Evolutionary conservation across 352 stramenopile species (phyloP), one percentile per base, ranked within the genome.

Genomic region (Phytophthora macrochlamydospora): DNA sequence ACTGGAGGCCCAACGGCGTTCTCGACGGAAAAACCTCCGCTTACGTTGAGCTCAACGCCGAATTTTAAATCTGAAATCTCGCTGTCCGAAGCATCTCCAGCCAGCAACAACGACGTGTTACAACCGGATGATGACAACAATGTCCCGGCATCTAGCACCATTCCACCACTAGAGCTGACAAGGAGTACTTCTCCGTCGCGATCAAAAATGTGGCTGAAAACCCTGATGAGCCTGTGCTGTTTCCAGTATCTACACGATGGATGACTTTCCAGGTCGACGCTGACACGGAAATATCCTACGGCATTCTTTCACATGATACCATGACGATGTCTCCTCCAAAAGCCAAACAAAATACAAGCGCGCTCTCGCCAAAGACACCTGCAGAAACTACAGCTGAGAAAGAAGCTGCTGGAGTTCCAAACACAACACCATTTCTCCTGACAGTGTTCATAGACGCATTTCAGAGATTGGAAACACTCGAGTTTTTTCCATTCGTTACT

Each of bases 371-470:
- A 1, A 28, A 54, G 7, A 24, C 31, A 42, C 53, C 56, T n/a
- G 42, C 67, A 33, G 56, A 73, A 42, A 40, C 18, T 5, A 60
- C 35, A 46, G 71, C 66, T 2, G 48, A 67, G 8, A 51, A 69
- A 0, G 49, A 67, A 18, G 60, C 59, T 4, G 50, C 46, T 7
- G 40, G 29, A 1, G n/a, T 38, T 12, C 38, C 50, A 0, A 72
- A 52, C 38, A 63, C 59, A 18, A 63, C 56, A 7, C 45, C 63
- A 42, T 89, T 87, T 38, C 79, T 78, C 18, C 75, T 93, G 31
- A 93, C 81, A 0, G 76, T 93, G 1, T 87, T 92, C 14, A 31
- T 93, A 0, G 86, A 93, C 51, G 68, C 57, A 30, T 91, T 93
- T 30, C 86, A 94, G 59, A 66, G 65, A 1, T 57, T 94, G 5